A percentile compares a stretch with the other conserved stretches of the same genome.
phyloP scores from a whole-genome alignment of 164 flowering plant species.

The Euptelea pleiosperma region DNA sequence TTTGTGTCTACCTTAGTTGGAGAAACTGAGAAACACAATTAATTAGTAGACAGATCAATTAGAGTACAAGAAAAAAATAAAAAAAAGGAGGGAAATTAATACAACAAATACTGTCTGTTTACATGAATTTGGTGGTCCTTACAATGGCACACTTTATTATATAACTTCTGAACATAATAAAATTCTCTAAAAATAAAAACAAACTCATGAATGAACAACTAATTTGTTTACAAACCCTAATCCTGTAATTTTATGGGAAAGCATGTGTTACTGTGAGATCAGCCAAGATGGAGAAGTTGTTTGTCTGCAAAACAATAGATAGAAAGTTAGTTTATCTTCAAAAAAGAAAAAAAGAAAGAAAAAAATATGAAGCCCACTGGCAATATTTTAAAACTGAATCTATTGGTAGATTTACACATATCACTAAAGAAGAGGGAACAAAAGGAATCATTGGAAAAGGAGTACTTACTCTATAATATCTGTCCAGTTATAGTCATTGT shows the following conservation, averaged over 20 bases:
- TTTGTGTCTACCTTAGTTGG: too few species aligned
- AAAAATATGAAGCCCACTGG: too few species aligned
- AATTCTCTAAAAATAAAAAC: background rate
- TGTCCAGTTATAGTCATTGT: slow-evolving; percentile 33
- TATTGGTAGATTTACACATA: too few species aligned
- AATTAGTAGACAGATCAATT: too few species aligned
- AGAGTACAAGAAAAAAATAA: too few species aligned
- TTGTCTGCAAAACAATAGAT: slow-evolving; percentile 17
- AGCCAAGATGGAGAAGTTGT: slow-evolving; percentile 15
- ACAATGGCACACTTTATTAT: too few species aligned
- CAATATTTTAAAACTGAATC: background rate
- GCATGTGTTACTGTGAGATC: slow-evolving; percentile 4
- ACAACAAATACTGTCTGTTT: too few species aligned
- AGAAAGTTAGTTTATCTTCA: background rate
- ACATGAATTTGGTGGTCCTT: too few species aligned
- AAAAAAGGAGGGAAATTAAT: too few species aligned
- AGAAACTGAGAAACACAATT: too few species aligned
- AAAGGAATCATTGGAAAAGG: background rate
- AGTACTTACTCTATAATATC: slow-evolving; percentile 39
- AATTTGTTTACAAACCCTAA: background rate
- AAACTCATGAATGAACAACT: slow-evolving; percentile 12
- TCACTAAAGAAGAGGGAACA: background rate
- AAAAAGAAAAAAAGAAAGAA: background rate
- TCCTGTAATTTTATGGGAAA: background rate
- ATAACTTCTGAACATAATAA: slow-evolving; percentile 2